Evolutionary conservation across 208 protist species (phyloP).

Genomic region (Acanthamoeba sp.): DNA sequence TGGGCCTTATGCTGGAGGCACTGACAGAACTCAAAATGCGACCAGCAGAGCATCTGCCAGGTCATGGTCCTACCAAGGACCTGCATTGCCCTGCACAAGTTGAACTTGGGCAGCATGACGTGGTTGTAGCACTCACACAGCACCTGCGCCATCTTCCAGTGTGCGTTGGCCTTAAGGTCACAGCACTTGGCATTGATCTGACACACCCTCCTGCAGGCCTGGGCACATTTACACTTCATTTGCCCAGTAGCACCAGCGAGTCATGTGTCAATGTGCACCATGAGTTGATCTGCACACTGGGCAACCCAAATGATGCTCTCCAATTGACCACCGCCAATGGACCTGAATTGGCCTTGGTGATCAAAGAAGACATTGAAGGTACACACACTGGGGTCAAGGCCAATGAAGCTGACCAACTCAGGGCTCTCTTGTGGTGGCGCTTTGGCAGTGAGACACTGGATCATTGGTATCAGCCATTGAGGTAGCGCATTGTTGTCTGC

Average conservation of each 20-base stretch:
- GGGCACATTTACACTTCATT: neutral
- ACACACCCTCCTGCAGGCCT: neutral
- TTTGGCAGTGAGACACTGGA: slow-evolving; percentile 9
- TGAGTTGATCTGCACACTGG: neutral
- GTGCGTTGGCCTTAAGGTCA: slow-evolving; percentile 24
- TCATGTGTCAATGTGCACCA: neutral
- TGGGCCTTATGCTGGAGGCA: slow-evolving; percentile 55
- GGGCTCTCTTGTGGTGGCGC: neutral
- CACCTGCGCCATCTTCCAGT: slow-evolving; percentile 47
- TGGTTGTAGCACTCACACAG: slow-evolving; percentile 31
- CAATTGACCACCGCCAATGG: neutral
- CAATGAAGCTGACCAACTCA: neutral
- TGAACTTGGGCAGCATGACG: slow-evolving; percentile 55
- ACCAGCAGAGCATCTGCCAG: neutral
- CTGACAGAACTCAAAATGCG: slow-evolving; percentile 67
- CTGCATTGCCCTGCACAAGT: neutral
- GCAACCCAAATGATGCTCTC: neutral
- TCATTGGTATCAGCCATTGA: slow-evolving; percentile 15
- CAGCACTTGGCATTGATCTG: slow-evolving; percentile 41
- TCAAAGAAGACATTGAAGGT: slow-evolving; percentile 3
- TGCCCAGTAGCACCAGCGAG: neutral
- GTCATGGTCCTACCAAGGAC: slow-evolving; percentile 26
- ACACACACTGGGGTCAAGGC: neutral
- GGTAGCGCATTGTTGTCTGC: slow-evolving; percentile 1
- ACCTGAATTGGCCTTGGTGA: neutral